phyloP scores from a whole-genome alignment of 805 yeast genomes.

The Cyberlindnera xishuangbannaensis region DNA sequence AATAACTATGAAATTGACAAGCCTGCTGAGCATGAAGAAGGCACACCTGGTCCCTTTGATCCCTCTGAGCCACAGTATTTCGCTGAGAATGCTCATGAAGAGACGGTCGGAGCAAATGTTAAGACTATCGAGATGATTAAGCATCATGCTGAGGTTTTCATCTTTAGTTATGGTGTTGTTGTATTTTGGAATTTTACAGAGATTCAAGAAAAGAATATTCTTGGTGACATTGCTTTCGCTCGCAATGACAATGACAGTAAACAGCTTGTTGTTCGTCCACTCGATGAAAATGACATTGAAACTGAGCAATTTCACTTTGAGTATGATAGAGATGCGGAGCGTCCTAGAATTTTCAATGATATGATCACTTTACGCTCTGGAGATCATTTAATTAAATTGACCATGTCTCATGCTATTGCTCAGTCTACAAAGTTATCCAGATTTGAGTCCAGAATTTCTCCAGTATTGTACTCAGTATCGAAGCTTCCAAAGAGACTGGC shows the following conservation, averaged over 20 bases:
- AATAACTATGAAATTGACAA: constrained; percentile 34
- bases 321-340: constrained; percentile 48
- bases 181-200: constrained; percentile 97
- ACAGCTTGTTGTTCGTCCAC: constrained; percentile 61
- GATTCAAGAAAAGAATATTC: constrained; percentile 83
- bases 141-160: constrained; percentile 78
- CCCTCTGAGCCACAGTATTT: constrained; percentile 93
- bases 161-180: constrained; percentile 90
- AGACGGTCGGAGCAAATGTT: constrained; percentile 10
- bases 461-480: constrained; percentile 77
- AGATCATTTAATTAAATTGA: constrained; percentile 86
- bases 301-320: constrained; percentile 63
- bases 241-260: constrained; percentile 38
- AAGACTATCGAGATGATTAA: constrained; percentile 22
- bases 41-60: constrained; percentile 53
- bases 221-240: constrained; percentile 76
- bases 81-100: constrained; percentile 37
- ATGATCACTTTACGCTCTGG: constrained; percentile 87
- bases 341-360: constrained; percentile 84
- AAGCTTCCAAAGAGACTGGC: constrained; percentile 87
- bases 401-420: constrained; percentile 94
- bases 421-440: constrained; percentile 89
- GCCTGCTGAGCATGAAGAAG: constrained; percentile 24
- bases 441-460: constrained; percentile 88
- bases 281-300: constrained; percentile 85